These are phyloP conservation scores for Tetramitus jugosus DNA, from an alignment of 208 protist genomes.

Conservation along the genomic window DNA sequence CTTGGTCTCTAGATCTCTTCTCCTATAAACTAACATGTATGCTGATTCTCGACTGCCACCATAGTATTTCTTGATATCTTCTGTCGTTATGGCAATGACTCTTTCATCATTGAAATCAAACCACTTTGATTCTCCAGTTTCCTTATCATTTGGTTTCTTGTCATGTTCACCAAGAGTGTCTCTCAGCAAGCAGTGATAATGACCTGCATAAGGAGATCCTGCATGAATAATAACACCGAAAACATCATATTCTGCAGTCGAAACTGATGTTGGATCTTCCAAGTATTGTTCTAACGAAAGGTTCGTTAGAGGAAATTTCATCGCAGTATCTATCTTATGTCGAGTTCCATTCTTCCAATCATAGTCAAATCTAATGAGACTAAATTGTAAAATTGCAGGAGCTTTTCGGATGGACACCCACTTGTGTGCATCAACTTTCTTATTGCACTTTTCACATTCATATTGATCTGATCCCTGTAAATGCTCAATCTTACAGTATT, in stretches of 20 bases:
- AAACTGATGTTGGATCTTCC: not conserved
- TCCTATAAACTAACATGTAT: constrained; percentile 3
- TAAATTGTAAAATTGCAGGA: not conserved
- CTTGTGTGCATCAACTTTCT: not conserved
- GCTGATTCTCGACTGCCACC: not conserved
- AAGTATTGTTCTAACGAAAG: too few species aligned
- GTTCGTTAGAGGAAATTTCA: not conserved
- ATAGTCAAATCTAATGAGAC: not conserved
- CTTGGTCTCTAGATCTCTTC: not conserved
- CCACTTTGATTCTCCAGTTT: not conserved
- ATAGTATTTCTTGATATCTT: not conserved
- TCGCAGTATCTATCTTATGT: not conserved
- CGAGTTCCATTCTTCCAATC: not conserved
- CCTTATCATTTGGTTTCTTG: not conserved
- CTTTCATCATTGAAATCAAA: constrained; percentile 11
- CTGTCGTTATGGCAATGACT: not conserved
- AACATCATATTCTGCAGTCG: not conserved
- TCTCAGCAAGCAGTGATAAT: not conserved
- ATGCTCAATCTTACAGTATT: not conserved
- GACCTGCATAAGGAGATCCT: not conserved
- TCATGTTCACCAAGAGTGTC: not conserved
- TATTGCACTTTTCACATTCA: not conserved
- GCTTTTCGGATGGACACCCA: not conserved
- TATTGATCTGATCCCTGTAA: not conserved
- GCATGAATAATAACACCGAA: not conserved